Evolutionary conservation across 2,329 filamentous ascomycete species (phyloP).

Genomic region (Aaosphaeria arxii): DNA sequence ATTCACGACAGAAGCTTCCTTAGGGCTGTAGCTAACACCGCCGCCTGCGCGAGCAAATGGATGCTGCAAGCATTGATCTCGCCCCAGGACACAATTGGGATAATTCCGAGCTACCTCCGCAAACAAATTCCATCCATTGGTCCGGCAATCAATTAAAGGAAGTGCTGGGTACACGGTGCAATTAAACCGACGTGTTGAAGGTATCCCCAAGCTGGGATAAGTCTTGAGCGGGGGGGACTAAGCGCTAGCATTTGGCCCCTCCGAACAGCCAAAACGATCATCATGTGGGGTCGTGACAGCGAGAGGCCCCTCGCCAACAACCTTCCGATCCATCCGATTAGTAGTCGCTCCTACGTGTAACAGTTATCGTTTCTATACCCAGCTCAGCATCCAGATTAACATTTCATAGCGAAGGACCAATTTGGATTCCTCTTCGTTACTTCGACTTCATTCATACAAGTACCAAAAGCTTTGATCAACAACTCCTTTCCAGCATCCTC

Average conservation of each 20-base stretch:
- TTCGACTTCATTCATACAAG: no score
- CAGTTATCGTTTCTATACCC: no score
- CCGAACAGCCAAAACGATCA: background rate
- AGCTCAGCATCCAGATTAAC: no score
- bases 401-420: no score
- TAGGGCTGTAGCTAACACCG: no score
- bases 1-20: no score
- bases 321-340: background rate
- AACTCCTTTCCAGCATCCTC: no score
- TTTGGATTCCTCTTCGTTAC: no score
- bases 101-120: slow-evolving; percentile 9
- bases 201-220: background rate
- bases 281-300: slow-evolving; percentile 8
- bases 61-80: no score
- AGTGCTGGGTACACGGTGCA: slow-evolving; percentile 11
- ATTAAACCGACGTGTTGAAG: slow-evolving; percentile 19
- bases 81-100: background rate
- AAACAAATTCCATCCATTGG: slow-evolving; percentile 8
- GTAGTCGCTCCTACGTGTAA: no score
- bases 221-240: slow-evolving; percentile 6
- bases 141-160: slow-evolving; percentile 13
- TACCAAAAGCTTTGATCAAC: no score
- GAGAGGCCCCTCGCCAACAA: slow-evolving; percentile 1
- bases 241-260: background rate
- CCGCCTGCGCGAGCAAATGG: no score